Base-by-base conservation (phyloP, 2,329 filamentous ascomycete species). In the Ophiostoma ips region DNA sequence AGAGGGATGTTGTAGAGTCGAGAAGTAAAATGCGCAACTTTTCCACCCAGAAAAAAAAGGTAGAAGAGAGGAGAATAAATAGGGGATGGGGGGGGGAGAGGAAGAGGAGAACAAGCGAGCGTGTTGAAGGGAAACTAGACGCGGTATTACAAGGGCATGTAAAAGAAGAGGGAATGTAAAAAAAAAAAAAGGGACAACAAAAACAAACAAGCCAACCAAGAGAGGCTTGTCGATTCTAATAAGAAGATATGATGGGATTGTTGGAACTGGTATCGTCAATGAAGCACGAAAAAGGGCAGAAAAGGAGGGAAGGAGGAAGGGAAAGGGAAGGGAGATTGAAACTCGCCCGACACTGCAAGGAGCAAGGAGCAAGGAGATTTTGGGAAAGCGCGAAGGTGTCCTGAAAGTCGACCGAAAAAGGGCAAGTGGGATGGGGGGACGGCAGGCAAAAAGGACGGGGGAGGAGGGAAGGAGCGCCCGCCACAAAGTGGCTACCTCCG, bases 51-150 rank as follows among this genome's bases (percentile, higher is more conserved):
- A n/a, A n/a, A n/a, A 44, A 52, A 36, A 37, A 48, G 10, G 48
- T 34, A 40, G 43, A 48, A 19, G n/a, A 2, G 24, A 3, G 13
- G 40, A 12, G 11, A 31, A 44, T n/a, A n/a, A n/a, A n/a, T n/a
- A n/a, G n/a, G n/a, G n/a, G n/a, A n/a, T n/a, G n/a, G n/a, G n/a
- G n/a, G 34, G 34, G 13, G 24, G 18, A 44, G 18, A 44, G 12
- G 16, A 46, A 47, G 16, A 18, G 44, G 31, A 35, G 38, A 28
- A 35, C 40, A 50, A 52, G 50, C 46, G 50, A 46, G 41, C 31
- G 45, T 49, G 45, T 46, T 21, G 48, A 52, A 57, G 49, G 38
- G 46, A 56, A 58, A 53, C 38, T 52, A 47, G 35, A 46, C 24
- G 30, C 30, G 19, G 16, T 33, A 28, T 30, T 50, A 30, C 36